These are phyloP conservation scores for Inosperma sp. DNA, from an alignment of 768 basidiomycete species.

Conservation along the genomic window DNA sequence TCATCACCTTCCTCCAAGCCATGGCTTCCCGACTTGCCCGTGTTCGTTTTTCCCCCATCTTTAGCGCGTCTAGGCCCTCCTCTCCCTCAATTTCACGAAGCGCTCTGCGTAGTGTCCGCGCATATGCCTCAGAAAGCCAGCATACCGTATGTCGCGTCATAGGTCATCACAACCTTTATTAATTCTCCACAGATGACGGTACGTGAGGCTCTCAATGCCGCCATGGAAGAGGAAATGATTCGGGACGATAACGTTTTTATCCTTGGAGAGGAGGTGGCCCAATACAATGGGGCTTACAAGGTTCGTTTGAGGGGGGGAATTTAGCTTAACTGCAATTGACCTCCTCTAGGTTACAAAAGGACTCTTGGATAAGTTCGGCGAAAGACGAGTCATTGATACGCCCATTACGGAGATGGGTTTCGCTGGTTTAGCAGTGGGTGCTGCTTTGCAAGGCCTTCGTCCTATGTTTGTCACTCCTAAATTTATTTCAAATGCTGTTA, in stretches of 20 bases:
- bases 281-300: conserved; percentile 98
- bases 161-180: conserved; percentile 10
- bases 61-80: conserved; percentile 47
- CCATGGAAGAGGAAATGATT: conserved; percentile 99
- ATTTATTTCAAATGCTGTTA: conserved; percentile 3
- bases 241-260: conserved; percentile 94
- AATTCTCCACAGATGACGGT: conserved; percentile 77
- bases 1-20: conserved; percentile 27
- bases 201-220: conserved; percentile 93
- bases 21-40: conserved; percentile 66
- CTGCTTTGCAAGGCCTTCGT: conserved; percentile 89
- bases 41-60: conserved; percentile 57
- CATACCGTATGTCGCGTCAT: conserved; percentile 35
- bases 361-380: conserved; percentile 97
- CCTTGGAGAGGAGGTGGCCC: conserved; percentile 95
- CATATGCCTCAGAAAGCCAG: conserved; percentile 56
- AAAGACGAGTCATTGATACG: conserved; percentile 96
- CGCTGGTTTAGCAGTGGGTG: conserved; percentile 92
- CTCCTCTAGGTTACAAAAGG: conserved; percentile 86
- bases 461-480: conserved; percentile 61
- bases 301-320: conserved; percentile 34
- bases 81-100: conserved; percentile 40
- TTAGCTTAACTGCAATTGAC: conserved; percentile 13
- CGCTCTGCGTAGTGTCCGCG: conserved; percentile 42
- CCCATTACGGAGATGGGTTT: conserved; percentile 99